Base-by-base conservation (phyloP, 2,329 filamentous ascomycete genomes). In the Waltergamsia citrina region DNA sequence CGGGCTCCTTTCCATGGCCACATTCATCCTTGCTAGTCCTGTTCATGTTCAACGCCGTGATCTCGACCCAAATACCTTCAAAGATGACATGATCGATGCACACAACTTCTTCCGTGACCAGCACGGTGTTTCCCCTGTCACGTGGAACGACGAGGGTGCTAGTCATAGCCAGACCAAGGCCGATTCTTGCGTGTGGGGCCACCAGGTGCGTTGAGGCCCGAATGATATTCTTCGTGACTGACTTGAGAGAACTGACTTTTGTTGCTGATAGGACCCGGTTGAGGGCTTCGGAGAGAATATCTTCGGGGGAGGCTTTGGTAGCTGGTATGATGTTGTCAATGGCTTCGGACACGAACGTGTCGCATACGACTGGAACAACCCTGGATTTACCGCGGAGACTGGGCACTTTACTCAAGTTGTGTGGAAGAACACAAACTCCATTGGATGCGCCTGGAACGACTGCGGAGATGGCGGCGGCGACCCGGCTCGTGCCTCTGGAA, bases 371-470 rank as follows among this genome's bases (percentile, higher is more conserved):
- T 87, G 72, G 51, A 42, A 48, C 3, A 49, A 66, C 2, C 69
- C 68, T 0, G 67, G 67, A 1, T 85, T 81, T 46, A 59, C 47
- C 8, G 61, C 75, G 42, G 52, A 57, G 22, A 82, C 80, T 12
- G 80, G 80, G 0, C 79, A 85, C 50, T 85, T 85, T 45, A 81
- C 80, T 2, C 80, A 85, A 60, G 53, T 85, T 6, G 79, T 85
- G 6, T 85, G 81, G 81, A 74, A 70, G 52, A 53, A 60, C 17
- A 82, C 76, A 1, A 74, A 59, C 6, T 59, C 63, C 26, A 67
- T 80, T 0, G 78, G 77, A 0, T 85, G 69, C 36, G 65, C 51
- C 15, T 56, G 53, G 37, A 57, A 43, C 41, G 39, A 65, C 29
- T 72, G 67, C 31, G 56, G 53, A 2, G 50, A 52, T 20, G 12